phyloP scores from a whole-genome alignment of 306 rosid species.

The Acacia confusa region DNA sequence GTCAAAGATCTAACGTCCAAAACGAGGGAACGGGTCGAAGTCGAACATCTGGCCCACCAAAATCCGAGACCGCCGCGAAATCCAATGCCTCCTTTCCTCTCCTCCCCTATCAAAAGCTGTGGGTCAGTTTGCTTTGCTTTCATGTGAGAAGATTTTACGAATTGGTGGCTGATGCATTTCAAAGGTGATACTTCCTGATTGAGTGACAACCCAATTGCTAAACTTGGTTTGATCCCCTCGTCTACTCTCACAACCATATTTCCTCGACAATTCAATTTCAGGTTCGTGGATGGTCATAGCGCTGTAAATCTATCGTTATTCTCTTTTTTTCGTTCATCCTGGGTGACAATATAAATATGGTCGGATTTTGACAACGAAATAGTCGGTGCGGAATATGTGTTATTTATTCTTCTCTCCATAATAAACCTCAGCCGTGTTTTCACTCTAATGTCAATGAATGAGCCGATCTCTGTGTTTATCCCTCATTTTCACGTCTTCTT shows the following conservation, averaged over 20 bases:
- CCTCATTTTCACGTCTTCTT: background rate
- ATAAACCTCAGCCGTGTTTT: background rate
- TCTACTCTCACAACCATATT: background rate
- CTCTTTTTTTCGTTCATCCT: background rate
- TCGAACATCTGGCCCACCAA: slow-evolving; percentile 8
- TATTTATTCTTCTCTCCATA: background rate
- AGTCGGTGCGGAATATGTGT: background rate
- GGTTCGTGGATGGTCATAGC: slow-evolving; percentile 2
- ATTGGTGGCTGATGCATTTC: background rate
- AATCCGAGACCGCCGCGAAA: slow-evolving; percentile 28
- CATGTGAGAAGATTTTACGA: background rate
- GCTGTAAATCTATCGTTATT: background rate
- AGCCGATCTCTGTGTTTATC: background rate
- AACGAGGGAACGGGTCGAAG: background rate
- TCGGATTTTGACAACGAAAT: background rate
- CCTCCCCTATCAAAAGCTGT: background rate
- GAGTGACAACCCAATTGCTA: background rate
- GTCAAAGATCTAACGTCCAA: background rate
- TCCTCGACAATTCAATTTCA: background rate
- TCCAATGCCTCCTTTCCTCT: background rate
- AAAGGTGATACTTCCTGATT: background rate
- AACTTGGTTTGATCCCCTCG: background rate
- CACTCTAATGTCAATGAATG: background rate
- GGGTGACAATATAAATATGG: no score
- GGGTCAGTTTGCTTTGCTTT: background rate